Evolutionary conservation across 352 stramenopile genomes (phyloP), one percentile per base, ranked within the genome.

Genomic region (Pilasporangium apinafurcum): DNA sequence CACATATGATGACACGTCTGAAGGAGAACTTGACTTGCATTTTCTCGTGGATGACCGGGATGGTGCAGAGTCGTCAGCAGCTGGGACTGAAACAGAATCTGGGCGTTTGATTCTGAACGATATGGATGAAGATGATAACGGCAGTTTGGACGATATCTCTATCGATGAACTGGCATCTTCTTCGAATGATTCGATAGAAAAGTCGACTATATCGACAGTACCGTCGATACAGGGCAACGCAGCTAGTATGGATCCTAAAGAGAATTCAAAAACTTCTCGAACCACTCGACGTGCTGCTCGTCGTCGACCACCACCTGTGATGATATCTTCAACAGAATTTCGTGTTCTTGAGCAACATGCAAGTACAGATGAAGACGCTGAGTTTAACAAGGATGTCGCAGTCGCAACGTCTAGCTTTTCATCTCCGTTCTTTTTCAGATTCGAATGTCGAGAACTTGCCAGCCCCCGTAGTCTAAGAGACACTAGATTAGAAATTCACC

Each of bases 341-440:
- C 48, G 46, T 8, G 37, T 41, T 6, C 49, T 32, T 22, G 68
- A 75, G 16, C 59, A 73, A 18, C 56, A 77, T 21, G 36, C 56
- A 48, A 62, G 35, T 3, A 48, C 68, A 7, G 81, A 90, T 41
- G 80, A 89, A 51, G 77, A 90, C 43, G 77, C 70, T 1, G 73
- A 90, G 48, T 71, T 90, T 31, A 89, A 92, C 59, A 90, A 90
- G 50, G 80, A 90, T 53, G 80, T 90, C 0, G 80, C 75, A 1
- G 80, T 83, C 14, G 77, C 78, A 6, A 90, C 77, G 8, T 93
- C 79, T 13, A 88, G 70, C 25, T 88, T 92, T 43, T 92, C 77
- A 10, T 65, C 81, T 7, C 78, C 83, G 28, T 91, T 92, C 42
- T 94, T 94, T 51, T 85, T 94, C 22, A 79, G 61, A 8, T 92